A percentile compares a stretch with the other conserved stretches of the same genome.
Conservation (phyloP, 352 stramenopile species). For the Pythium pyrilobum region DNA sequence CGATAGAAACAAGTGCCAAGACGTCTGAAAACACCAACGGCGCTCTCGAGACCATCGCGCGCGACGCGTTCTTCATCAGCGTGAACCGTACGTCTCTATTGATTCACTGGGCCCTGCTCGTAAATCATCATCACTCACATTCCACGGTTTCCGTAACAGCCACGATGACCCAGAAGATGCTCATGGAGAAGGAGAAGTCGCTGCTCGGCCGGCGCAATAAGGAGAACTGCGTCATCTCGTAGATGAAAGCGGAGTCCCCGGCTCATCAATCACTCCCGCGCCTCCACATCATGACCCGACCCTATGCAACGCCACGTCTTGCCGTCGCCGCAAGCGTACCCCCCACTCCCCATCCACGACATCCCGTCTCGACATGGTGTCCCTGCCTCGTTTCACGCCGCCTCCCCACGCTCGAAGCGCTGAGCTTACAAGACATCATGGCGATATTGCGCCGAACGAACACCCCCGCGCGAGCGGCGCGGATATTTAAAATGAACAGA, state of each 20-base stretch:
- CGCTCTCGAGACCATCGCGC: constrained; percentile 80
- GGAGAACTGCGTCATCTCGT: constrained; percentile 72
- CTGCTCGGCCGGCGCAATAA: constrained; percentile 65
- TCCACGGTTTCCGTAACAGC: too few relatives aligned
- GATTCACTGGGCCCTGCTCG: neutral
- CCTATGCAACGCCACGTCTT: constrained; percentile 10
- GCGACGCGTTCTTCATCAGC: constrained; percentile 82
- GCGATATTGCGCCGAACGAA: too few relatives aligned
- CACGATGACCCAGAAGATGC: constrained; percentile 67
- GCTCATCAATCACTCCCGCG: neutral
- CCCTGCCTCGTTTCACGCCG: too few relatives aligned
- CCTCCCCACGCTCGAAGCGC: too few relatives aligned
- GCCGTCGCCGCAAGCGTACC: constrained; percentile 16
- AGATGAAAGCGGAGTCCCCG: neutral
- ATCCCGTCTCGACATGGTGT: neutral
- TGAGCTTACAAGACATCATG: too few relatives aligned
- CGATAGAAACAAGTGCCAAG: constrained; percentile 84
- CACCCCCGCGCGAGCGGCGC: neutral
- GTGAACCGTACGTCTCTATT: constrained; percentile 66
- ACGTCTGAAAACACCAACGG: constrained; percentile 85
- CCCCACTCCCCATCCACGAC: neutral
- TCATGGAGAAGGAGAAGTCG: constrained; percentile 78
- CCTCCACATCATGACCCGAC: neutral
- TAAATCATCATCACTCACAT: too few relatives aligned
- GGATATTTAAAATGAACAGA: neutral